phyloP scores from a whole-genome alignment of 2,329 filamentous ascomycete genomes.

The Ceratocystis huliohia region DNA sequence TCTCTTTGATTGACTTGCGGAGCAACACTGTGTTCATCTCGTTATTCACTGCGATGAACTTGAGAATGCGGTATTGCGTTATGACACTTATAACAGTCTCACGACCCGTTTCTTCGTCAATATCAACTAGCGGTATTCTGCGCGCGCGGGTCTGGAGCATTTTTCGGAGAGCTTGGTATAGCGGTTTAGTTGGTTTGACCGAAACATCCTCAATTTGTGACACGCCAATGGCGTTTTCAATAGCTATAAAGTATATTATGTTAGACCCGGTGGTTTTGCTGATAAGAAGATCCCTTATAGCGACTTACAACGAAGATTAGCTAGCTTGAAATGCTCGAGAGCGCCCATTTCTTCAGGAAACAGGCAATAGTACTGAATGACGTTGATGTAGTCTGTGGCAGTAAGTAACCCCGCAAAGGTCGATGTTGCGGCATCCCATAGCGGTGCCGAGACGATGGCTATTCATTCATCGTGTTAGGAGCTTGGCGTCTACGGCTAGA shows the following conservation, averaged over 20 bases:
- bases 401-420: slow-evolving; percentile 90
- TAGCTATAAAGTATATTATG: slow-evolving; percentile 45
- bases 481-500: neutral
- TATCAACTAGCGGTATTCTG: slow-evolving; percentile 83
- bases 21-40: slow-evolving; percentile 74
- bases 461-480: neutral
- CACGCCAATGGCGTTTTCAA: slow-evolving; percentile 87
- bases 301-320: slow-evolving; percentile 69
- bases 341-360: slow-evolving; percentile 80
- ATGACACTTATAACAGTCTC: slow-evolving; percentile 93
- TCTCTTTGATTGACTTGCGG: slow-evolving; percentile 73
- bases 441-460: slow-evolving; percentile 94
- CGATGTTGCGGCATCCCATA: slow-evolving; percentile 91
- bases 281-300: neutral
- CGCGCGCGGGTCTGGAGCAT: slow-evolving; percentile 92
- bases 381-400: slow-evolving; percentile 94
- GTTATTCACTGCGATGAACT: slow-evolving; percentile 93
- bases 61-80: slow-evolving; percentile 95
- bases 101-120: slow-evolving; percentile 84
- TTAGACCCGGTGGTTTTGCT: neutral
- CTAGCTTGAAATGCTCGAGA: slow-evolving; percentile 86
- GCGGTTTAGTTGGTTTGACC: slow-evolving; percentile 77
- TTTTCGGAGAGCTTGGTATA: slow-evolving; percentile 88
- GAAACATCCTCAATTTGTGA: slow-evolving; percentile 86
- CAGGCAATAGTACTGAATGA: slow-evolving; percentile 98